These are phyloP conservation scores for Colletotrichum agaves DNA, from an alignment of 2,329 filamentous ascomycete genomes.

Conservation along the genomic window DNA sequence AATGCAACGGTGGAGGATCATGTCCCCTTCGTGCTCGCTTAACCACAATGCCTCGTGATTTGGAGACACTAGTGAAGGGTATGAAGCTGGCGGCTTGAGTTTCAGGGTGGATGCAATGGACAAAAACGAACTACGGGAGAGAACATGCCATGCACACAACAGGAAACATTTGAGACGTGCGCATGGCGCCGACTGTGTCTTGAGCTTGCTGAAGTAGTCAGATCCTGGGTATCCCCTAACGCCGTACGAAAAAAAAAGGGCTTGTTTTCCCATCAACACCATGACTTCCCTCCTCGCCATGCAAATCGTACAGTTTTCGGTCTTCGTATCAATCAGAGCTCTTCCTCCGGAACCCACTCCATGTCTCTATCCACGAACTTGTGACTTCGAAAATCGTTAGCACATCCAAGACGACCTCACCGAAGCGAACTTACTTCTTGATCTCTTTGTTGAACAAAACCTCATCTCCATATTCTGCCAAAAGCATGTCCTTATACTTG, in stretches of 20 bases:
- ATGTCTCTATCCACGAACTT: conserved; percentile 52
- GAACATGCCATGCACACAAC: background rate
- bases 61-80: no score
- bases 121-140: background rate
- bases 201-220: background rate
- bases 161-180: background rate
- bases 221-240: conserved; percentile 35
- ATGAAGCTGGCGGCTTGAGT: no score
- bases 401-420: background rate
- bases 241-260: background rate
- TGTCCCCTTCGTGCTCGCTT: background rate
- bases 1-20: background rate
- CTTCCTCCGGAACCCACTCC: conserved; percentile 44
- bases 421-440: conserved; percentile 57
- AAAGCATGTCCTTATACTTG: conserved; percentile 67
- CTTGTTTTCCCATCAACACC: conserved; percentile 9
- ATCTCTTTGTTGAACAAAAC: conserved; percentile 63
- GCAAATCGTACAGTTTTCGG: background rate
- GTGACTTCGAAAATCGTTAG: conserved; percentile 48
- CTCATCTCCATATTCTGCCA: conserved; percentile 65
- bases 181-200: background rate
- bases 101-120: no score
- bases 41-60: no score
- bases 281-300: background rate
- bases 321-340: conserved; percentile 8